Evolutionary conservation across 768 basidiomycete species (phyloP), one percentile per base, ranked within the genome.

Genomic region (Amanita pseudoporphyria): DNA sequence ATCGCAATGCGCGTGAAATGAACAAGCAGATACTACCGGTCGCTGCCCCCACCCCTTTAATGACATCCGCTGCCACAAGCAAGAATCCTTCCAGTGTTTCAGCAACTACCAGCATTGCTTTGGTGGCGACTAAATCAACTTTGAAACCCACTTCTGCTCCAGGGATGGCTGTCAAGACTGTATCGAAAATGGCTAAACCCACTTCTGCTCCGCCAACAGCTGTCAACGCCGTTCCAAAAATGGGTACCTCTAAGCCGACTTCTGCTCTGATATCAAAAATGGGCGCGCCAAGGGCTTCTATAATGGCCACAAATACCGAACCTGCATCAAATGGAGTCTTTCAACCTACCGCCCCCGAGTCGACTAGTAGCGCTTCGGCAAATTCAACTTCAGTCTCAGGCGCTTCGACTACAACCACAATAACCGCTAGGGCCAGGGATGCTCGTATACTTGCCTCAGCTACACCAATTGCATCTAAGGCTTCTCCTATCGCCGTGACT

Each of bases 141-240:
- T 41, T 14, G 14, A 41, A 41, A 41, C 40, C 40, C 40, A 41
- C 40, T 6, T 22, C 40, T 41, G 40, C 40, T 41, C 40, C 40
- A 5, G 40, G 40, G 40, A 41, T 26, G 22, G 40, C 40, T 22
- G 40, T 41, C 40, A 22, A 41, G 12, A 41, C 40, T 14, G 22
- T 22, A 22, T 41, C 40, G 16, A 41, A 19, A 41, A 41, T 14
- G 14, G 40, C 40, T 22, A 41, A 41, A 41, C 40, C 40, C 40
- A 41, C 40, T 41, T 41, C 40, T 41, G 40, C 40, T 41, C 40
- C 40, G 40, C 40, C 22, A 19, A 22, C 40, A 41, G 40, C 40
- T 41, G 40, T 41, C 22, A 41, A 41, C 40, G 9, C 16, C 40
- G 21, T 41, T 41, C 40, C 40, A 26, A 41, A 41, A 41, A 41